Percentiles rank a stretch among this genome's conserved stretches.
Evolutionary conservation across 257 asterid genomes (phyloP).

Genomic region (Solanum chmielewskii): DNA sequence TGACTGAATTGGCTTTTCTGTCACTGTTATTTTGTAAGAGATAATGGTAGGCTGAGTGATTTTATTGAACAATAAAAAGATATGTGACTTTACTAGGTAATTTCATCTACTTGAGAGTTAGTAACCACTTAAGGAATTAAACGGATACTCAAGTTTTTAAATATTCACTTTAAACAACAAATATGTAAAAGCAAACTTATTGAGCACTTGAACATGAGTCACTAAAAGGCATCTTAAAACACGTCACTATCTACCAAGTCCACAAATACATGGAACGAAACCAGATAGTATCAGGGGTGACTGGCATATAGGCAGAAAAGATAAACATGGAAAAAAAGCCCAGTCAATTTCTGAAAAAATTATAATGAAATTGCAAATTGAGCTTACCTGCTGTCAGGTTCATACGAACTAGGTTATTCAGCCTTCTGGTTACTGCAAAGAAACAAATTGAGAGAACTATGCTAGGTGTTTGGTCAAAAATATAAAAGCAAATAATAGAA

Average conservation of each 20-base stretch:
- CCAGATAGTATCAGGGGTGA: background rate
- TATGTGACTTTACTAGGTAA: background rate
- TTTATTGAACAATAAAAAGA: background rate
- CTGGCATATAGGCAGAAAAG: background rate
- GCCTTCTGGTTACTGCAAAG: constrained; percentile 39
- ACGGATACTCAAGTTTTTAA: background rate
- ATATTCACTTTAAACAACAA: background rate
- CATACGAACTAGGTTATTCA: constrained; percentile 11
- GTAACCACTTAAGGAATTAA: background rate
- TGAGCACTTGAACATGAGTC: background rate
- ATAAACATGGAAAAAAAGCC: background rate
- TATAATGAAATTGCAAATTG: background rate
- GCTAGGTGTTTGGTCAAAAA: background rate
- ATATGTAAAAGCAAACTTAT: background rate
- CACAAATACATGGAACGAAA: background rate
- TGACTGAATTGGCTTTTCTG: background rate
- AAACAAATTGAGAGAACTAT: background rate
- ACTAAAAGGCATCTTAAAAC: background rate
- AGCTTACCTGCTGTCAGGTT: constrained; percentile 30
- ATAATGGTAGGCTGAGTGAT: background rate
- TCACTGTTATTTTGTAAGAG: background rate
- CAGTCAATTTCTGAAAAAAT: background rate
- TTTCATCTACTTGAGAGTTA: background rate
- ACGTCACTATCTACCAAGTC: background rate
- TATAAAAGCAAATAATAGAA: background rate